Conservation (phyloP, 2,329 filamentous ascomycete genomes). For the Ceratocystis papillata region DNA sequence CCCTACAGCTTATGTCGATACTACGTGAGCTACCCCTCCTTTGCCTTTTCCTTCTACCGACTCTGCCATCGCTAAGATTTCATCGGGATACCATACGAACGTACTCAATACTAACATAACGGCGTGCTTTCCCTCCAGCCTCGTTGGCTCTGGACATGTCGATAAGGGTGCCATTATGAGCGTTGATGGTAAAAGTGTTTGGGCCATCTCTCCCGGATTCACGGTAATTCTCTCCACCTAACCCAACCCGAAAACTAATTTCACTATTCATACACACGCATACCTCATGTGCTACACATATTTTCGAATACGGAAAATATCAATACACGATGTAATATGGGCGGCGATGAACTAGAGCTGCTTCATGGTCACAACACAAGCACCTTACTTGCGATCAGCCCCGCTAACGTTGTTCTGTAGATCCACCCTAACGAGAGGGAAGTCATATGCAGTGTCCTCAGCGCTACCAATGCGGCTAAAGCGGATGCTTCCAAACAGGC, state of each 20-base stretch:
- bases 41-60: constrained; percentile 1
- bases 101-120: constrained; percentile 20
- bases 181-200: constrained; percentile 65
- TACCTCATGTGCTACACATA: background rate
- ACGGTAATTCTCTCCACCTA: constrained; percentile 45
- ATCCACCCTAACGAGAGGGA: constrained; percentile 45
- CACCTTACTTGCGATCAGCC: background rate
- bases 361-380: background rate
- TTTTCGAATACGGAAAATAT: no score
- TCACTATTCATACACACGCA: background rate
- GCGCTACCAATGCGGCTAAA: no score
- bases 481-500: no score
- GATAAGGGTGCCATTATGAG: constrained; percentile 81
- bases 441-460: constrained; percentile 44
- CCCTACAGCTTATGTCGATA: constrained; percentile 41
- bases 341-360: background rate
- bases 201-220: constrained; percentile 63
- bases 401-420: constrained; percentile 16
- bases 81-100: background rate
- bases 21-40: constrained; percentile 35
- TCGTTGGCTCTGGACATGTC: constrained; percentile 66
- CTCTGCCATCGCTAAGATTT: background rate
- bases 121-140: constrained; percentile 41
- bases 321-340: background rate
- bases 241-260: background rate